Evolutionary conservation across 805 yeast genomes (phyloP).

Genomic region (Tetrapisispora phaffii): DNA sequence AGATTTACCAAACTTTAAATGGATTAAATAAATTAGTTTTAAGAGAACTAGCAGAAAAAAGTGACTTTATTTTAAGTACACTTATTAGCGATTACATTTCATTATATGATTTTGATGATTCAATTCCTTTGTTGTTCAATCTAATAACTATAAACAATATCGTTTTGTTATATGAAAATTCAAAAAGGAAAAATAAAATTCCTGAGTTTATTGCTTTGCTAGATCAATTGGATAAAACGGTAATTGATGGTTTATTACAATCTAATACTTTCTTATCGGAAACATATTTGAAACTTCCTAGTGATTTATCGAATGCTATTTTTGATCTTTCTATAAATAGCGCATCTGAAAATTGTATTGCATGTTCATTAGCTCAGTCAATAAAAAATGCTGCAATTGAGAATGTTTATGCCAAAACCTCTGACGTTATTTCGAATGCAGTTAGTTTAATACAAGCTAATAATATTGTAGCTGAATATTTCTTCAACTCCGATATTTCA

Average conservation of each 20-base stretch:
- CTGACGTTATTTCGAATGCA: slow-evolving; percentile 6
- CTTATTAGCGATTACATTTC: slow-evolving; percentile 18
- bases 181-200: slow-evolving; percentile 14
- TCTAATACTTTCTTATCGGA: neutral
- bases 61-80: slow-evolving; percentile 5
- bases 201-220: slow-evolving; percentile 16
- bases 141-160: slow-evolving; percentile 31
- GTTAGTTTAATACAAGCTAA: slow-evolving; percentile 10
- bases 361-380: slow-evolving; percentile 7
- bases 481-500: slow-evolving; percentile 13
- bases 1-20: slow-evolving; percentile 28
- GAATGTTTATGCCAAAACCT: neutral
- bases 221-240: slow-evolving; percentile 6
- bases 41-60: slow-evolving; percentile 10
- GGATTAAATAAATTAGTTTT: slow-evolving; percentile 22
- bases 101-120: slow-evolving; percentile 22
- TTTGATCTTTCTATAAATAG: slow-evolving; percentile 8
- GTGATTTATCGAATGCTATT: slow-evolving; percentile 7
- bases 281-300: slow-evolving; percentile 8
- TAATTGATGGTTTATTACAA: neutral
- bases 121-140: slow-evolving; percentile 20
- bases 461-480: slow-evolving; percentile 6
- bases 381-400: slow-evolving; percentile 8
- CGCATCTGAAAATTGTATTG: slow-evolving; percentile 6
- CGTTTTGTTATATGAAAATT: slow-evolving; percentile 26